phyloP scores from a whole-genome alignment of 2,329 filamentous ascomycete genomes.

The Aspergillus puulaauensis region DNA sequence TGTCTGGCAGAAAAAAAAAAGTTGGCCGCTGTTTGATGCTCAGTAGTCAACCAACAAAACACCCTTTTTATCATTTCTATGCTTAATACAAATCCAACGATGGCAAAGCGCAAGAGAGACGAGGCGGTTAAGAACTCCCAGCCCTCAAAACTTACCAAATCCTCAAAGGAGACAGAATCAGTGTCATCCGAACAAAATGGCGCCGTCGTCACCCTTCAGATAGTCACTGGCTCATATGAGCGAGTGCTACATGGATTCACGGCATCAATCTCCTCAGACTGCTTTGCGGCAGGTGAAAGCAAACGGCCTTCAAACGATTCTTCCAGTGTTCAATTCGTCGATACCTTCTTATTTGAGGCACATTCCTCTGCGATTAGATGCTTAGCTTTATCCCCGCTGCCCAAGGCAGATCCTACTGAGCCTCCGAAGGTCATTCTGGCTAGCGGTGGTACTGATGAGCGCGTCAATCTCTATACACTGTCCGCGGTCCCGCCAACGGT shows the following conservation, averaged over 20 bases:
- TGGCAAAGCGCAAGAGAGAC: conserved; percentile 49
- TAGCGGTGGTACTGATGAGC: conserved; percentile 88
- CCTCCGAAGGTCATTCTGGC: conserved; percentile 80
- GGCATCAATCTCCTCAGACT: conserved; percentile 59
- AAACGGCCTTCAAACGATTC: conserved; percentile 26
- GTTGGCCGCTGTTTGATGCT: conserved; percentile 17
- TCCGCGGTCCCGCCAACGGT: conserved; percentile 66
- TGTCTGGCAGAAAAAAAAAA: conserved; percentile 27
- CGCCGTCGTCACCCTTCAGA: conserved; percentile 67
- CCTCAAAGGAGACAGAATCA: conserved; percentile 20
- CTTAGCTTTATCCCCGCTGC: conserved; percentile 78
- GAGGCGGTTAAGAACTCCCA: conserved; percentile 27
- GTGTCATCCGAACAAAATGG: conserved; percentile 22
- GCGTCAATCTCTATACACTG: conserved; percentile 90
- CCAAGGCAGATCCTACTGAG: conserved; percentile 54
- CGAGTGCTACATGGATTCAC: conserved; percentile 86
- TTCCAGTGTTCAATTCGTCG: conserved; percentile 66
- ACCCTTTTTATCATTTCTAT: not conserved
- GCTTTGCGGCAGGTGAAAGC: conserved; percentile 25
- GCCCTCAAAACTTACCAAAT: conserved; percentile 36
- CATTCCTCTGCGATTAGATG: conserved; percentile 88
- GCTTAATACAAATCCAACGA: conserved; percentile 17
- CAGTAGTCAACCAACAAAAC: not conserved
- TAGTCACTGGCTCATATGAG: conserved; percentile 92
- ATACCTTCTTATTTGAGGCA: conserved; percentile 94